Percentiles rank a stretch among this genome's conserved stretches.
These are phyloP conservation scores for Yarrowia osloensis DNA, from an alignment of 805 yeast species.

Conservation along the genomic window DNA sequence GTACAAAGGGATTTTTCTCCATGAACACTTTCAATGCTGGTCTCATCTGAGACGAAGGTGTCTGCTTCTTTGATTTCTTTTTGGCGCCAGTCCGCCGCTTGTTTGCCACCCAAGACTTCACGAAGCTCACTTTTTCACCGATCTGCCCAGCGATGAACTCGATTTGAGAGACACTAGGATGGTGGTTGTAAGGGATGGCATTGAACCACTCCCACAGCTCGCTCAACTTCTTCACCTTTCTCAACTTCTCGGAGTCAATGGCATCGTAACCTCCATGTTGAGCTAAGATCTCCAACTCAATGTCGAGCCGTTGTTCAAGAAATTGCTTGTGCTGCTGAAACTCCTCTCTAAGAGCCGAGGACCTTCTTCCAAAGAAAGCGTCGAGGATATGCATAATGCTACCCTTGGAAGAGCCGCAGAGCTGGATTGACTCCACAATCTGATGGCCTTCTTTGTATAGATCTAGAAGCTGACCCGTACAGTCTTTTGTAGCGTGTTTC, in stretches of 20 bases:
- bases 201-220: slow-evolving; percentile 9
- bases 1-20: neutral
- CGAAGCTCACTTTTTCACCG: neutral
- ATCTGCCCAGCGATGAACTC: neutral
- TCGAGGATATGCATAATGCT: neutral
- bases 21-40: neutral
- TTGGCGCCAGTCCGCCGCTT: neutral
- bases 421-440: neutral
- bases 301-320: neutral
- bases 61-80: neutral
- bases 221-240: neutral
- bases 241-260: neutral
- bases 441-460: neutral
- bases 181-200: neutral
- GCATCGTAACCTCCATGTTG: neutral
- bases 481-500: neutral
- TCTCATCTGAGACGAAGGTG: neutral
- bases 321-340: neutral
- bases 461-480: neutral
- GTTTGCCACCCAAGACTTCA: neutral
- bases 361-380: neutral
- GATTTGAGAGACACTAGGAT: neutral
- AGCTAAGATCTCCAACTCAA: neutral
- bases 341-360: neutral
- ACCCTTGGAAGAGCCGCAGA: neutral